Base-by-base conservation (phyloP, 2,329 filamentous ascomycete genomes). In the Verticillium albo-atrum region DNA sequence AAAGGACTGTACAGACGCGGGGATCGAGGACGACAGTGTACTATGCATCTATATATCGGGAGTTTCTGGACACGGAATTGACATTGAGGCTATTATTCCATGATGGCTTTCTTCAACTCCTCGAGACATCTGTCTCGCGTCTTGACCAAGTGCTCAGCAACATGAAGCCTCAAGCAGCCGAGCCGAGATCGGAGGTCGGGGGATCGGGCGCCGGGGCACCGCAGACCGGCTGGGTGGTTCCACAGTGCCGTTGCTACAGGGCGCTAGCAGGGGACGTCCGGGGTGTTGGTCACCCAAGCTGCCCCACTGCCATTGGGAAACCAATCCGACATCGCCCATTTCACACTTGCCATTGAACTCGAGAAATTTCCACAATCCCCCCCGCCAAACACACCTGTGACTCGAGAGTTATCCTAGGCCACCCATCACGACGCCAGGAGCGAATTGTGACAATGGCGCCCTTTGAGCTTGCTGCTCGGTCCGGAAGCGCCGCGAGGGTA, bases 401-500 rank as follows among this genome's bases (percentile, higher is more conserved):
- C 42, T 47, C 42, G 42, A 47, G n/a, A 47, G 42, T 47, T 9
- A 47, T 47, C 12, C 7, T 10, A 47, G 42, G 42, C 42, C 42
- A 47, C 20, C 20, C 42, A 47, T 47, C 42, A 47, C 20, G n/a
- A 47, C 42, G 42, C 42, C 42, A 23, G 42, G n/a, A 47, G 42
- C 42, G 42, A 47, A 7, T 56, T 56, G 59, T 56, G 62, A 74
- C 57, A 58, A 83, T 82, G 80, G 78, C 79, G 71, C 72, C 79
- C 74, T 79, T 82, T 73, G 74, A 79, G 70, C 72, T 81, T 65
- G 78, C 76, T 66, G 75, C 76, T 66, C 77, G 79, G 66, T 78
- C 79, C 62, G 77, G 79, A 69, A 75, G 74, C 65, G 74, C 76
- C 68, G 75, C 79, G 68, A 75, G 73, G 73, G 80, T 83, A 71